A percentile compares a stretch with the other conserved stretches of the same genome.
Conservation (phyloP, 352 stramenopile species). For the Globisporangium emineosum region DNA sequence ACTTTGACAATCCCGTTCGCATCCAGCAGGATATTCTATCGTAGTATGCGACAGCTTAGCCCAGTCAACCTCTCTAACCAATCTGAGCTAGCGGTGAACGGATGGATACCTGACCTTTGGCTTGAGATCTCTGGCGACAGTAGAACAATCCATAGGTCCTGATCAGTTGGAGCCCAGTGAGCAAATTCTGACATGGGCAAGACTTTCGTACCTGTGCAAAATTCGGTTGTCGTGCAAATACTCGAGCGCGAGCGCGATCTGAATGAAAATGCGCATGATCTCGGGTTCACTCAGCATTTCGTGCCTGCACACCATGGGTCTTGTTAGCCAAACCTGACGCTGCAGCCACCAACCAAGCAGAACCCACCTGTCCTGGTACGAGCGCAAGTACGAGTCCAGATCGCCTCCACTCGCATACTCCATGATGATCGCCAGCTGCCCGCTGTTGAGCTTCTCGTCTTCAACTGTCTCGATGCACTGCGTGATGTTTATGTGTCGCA, state of each 20-base stretch:
- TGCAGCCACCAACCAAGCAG: neutral
- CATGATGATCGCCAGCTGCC: constrained; percentile 58
- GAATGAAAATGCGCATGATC: constrained; percentile 70
- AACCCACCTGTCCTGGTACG: constrained; percentile 2
- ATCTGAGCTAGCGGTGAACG: neutral
- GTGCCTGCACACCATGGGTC: constrained; percentile 9
- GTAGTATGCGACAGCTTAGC: neutral
- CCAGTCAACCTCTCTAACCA: neutral
- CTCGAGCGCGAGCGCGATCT: constrained; percentile 49
- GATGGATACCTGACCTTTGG: constrained; percentile 27
- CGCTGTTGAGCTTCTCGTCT: neutral
- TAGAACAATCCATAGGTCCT: neutral
- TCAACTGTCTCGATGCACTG: constrained; percentile 52
- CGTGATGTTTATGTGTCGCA: constrained; percentile 67
- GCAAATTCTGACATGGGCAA: too few relatives aligned
- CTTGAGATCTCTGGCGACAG: constrained; percentile 49
- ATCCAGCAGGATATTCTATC: constrained; percentile 58
- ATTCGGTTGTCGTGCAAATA: constrained; percentile 62
- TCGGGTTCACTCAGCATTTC: constrained; percentile 31
- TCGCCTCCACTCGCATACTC: constrained; percentile 69
- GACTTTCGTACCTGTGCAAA: constrained; percentile 45
- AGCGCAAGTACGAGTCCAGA: constrained; percentile 44
- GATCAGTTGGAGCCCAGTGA: neutral
- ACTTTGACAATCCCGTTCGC: constrained; percentile 60
- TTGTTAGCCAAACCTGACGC: neutral